These are phyloP conservation scores for Aspergillus fructus DNA, from an alignment of 2,329 filamentous ascomycete genomes.

Conservation along the genomic window DNA sequence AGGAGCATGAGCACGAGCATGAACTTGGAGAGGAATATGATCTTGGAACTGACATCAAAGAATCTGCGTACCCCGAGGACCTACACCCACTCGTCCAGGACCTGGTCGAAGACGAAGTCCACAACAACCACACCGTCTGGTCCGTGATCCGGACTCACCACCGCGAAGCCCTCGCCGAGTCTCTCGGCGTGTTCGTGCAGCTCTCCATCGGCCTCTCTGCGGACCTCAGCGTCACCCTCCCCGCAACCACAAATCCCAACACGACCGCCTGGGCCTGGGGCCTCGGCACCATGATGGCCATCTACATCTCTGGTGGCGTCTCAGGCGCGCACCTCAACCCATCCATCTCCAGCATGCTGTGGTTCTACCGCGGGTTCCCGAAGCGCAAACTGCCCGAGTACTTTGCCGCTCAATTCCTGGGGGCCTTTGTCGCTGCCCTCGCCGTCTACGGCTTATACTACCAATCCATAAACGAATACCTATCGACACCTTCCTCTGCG, in stretches of 20 bases:
- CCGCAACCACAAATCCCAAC: slow-evolving; percentile 42
- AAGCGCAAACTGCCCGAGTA: slow-evolving; percentile 53
- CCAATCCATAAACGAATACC: slow-evolving; percentile 32
- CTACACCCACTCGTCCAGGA: slow-evolving; percentile 46
- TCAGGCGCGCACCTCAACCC: slow-evolving; percentile 50
- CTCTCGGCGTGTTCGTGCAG: slow-evolving; percentile 46
- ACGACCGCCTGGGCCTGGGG: slow-evolving; percentile 53
- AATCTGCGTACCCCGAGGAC: slow-evolving; percentile 42
- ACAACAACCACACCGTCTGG: slow-evolving; percentile 51
- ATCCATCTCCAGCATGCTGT: slow-evolving; percentile 45
- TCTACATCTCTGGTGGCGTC: slow-evolving; percentile 50
- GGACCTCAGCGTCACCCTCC: slow-evolving; percentile 47
- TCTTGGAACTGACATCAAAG: slow-evolving; percentile 14
- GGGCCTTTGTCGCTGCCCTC: slow-evolving; percentile 51
- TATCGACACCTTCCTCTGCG: slow-evolving; percentile 19
- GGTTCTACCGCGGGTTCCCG: slow-evolving; percentile 54
- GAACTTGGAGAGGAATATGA: not conserved
- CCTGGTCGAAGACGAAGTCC: slow-evolving; percentile 48
- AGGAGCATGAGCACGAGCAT: slow-evolving; percentile 5
- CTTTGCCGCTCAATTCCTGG: slow-evolving; percentile 53
- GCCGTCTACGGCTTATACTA: slow-evolving; percentile 48
- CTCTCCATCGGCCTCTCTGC: slow-evolving; percentile 52
- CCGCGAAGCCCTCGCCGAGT: slow-evolving; percentile 55
- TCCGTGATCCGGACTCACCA: slow-evolving; percentile 51
- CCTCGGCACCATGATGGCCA: slow-evolving; percentile 53